Evolutionary conservation across 2,329 filamentous ascomycete species (phyloP), one percentile per base, ranked within the genome.

Genomic region (Pseudopithomyces maydicus): DNA sequence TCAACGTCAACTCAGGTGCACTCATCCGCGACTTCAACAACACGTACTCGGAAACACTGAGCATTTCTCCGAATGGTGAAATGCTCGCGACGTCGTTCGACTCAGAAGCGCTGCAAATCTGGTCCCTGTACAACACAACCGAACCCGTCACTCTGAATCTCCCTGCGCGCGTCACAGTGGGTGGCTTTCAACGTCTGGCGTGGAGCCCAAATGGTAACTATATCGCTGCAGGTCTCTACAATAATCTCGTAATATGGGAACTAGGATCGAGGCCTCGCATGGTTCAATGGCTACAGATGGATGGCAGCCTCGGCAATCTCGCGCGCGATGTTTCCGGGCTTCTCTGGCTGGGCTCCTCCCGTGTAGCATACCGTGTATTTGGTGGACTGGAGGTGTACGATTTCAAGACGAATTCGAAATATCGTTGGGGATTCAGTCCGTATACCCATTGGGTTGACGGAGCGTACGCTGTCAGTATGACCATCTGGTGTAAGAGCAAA

Each of bases 351-450:
- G 49, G 32, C 5, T 22, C 29, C 7, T 41, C 32, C 14, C 7
- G 42, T 12, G 10, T 57, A 6, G 32, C 50, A 17, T 56, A 52
- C 23, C 54, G 54, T 14, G 22, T 26, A 14, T 45, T 41, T 32
- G 47, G 47, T 23, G 48, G 48, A 14, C 12, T 56, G 12, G 47
- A 56, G 41, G 32, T 51, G 6, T 52, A 56, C 23, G 47, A 52
- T n/a, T 56, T 46, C n/a, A 48, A 56, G 17, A 56, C 19, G 2
- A 56, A 52, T 22, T 23, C 52, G 20, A 56, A 52, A 17, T 56
- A 56, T 33, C 36, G 47, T 3, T 56, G 54, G 47, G 54, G 48
- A 1, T 39, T 29, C 38, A 14, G 19, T 17, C 7, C 46, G 46
- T 22, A 38, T 19, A 49, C 19, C 14, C 33, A 49, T 22, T 49